These are phyloP conservation scores for Suhomyces emberorum DNA, from an alignment of 805 yeast species.

Conservation along the genomic window DNA sequence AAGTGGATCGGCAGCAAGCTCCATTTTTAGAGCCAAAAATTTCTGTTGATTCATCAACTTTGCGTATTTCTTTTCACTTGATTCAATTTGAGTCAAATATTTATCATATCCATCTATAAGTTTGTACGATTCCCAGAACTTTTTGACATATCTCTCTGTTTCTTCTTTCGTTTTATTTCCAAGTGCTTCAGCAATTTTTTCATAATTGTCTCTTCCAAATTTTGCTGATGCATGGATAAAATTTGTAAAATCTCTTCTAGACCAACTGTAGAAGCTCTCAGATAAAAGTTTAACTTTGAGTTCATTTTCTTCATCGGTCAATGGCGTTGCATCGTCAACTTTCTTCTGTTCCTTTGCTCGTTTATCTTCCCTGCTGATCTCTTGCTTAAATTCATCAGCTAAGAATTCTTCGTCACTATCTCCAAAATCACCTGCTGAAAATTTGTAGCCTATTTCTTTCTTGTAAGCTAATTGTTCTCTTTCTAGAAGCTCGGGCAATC, in stretches of 20 bases:
- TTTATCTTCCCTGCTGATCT: constrained; percentile 32
- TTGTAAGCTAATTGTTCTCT: constrained; percentile 66
- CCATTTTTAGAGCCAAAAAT: constrained; percentile 51
- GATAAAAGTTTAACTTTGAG: constrained; percentile 51
- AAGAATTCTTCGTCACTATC: constrained; percentile 48
- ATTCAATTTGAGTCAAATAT: constrained; percentile 66
- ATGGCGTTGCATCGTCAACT: constrained; percentile 54
- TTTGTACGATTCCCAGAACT: constrained; percentile 60
- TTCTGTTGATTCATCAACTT: constrained; percentile 54
- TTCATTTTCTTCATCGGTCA: constrained; percentile 59
- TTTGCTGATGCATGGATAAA: constrained; percentile 68
- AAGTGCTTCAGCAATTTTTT: constrained; percentile 50
- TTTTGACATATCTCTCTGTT: constrained; percentile 53
- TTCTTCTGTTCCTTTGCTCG: constrained; percentile 49
- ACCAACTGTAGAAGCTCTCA: constrained; percentile 65
- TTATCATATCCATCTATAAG: constrained; percentile 70
- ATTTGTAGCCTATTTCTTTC: constrained; percentile 56
- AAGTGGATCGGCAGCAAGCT: constrained; percentile 54
- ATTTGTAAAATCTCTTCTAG: constrained; percentile 69
- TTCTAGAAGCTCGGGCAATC: constrained; percentile 49
- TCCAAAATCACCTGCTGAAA: constrained; percentile 58
- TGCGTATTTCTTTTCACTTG: constrained; percentile 65
- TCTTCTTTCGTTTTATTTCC: constrained; percentile 58
- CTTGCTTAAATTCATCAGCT: constrained; percentile 46
- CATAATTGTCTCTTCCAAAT: constrained; percentile 54